These are phyloP conservation scores for Blastobotrys robertii DNA, from an alignment of 805 yeast species.

Conservation along the genomic window DNA sequence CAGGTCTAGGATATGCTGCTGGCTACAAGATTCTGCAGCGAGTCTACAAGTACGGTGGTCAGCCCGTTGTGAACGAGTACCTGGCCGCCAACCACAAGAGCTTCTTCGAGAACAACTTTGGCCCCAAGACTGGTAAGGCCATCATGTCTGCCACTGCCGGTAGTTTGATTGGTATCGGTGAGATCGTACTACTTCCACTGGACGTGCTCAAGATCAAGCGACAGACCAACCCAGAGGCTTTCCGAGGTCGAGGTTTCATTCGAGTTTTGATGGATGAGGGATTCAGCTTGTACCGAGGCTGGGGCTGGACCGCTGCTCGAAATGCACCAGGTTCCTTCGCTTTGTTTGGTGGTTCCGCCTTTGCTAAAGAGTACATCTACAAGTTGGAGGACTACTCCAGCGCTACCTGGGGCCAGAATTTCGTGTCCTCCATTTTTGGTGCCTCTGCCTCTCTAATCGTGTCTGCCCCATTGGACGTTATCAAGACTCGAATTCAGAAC, in stretches of 20 bases:
- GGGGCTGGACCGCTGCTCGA: slow-evolving; percentile 99
- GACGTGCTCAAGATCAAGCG: slow-evolving; percentile 97
- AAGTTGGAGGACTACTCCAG: slow-evolving; percentile 76
- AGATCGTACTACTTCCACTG: slow-evolving; percentile 86
- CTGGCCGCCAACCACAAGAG: slow-evolving; percentile 64
- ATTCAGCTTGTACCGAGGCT: slow-evolving; percentile 86
- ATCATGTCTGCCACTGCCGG: slow-evolving; percentile 96
- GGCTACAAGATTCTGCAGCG: slow-evolving; percentile 92
- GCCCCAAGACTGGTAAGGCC: slow-evolving; percentile 96
- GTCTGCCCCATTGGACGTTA: slow-evolving; percentile 95
- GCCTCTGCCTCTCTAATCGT: slow-evolving; percentile 95
- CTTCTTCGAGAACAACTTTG: slow-evolving; percentile 66
- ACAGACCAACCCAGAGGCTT: slow-evolving; percentile 99
- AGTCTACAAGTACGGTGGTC: slow-evolving; percentile 98
- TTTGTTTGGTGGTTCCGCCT: slow-evolving; percentile 95
- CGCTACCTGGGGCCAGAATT: slow-evolving; percentile 94
- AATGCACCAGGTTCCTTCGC: slow-evolving; percentile 99
- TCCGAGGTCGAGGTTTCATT: slow-evolving; percentile 93
- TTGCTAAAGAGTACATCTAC: slow-evolving; percentile 92
- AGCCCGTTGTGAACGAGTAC: slow-evolving; percentile 95
- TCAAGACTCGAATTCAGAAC: slow-evolving; percentile 97
- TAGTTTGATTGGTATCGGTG: slow-evolving; percentile 94
- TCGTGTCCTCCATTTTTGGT: slow-evolving; percentile 88
- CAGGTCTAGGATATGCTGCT: slow-evolving; percentile 98
- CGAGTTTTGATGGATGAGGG: slow-evolving; percentile 87